phyloP scores from a whole-genome alignment of 2,329 filamentous ascomycete species.

The Harringtonia lauricola region DNA sequence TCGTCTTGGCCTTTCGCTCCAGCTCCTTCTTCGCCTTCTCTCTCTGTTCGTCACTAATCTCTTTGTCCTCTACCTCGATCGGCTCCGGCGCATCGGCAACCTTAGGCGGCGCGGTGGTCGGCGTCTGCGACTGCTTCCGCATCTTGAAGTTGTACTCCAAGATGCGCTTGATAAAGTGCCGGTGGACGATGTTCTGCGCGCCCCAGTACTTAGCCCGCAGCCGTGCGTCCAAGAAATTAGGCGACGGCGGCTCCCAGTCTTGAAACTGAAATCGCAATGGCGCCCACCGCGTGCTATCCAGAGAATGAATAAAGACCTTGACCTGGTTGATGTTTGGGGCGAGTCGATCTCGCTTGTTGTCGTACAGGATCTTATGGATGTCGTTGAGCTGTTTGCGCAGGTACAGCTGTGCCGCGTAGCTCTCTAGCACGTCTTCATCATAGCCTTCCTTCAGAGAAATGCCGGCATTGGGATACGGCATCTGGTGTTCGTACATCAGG shows the following conservation, averaged over 20 bases:
- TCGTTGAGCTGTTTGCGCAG: conserved; percentile 53
- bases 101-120: background rate
- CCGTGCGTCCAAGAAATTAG: conserved; percentile 69
- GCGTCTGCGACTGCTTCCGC: conserved; percentile 17
- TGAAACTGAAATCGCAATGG: conserved; percentile 42
- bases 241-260: conserved; percentile 52
- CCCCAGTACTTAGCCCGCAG: conserved; percentile 93
- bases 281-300: conserved; percentile 28
- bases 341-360: conserved; percentile 13
- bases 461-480: conserved; percentile 53
- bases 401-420: conserved; percentile 53
- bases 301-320: conserved; percentile 23
- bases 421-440: conserved; percentile 38
- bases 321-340: conserved; percentile 31
- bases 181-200: conserved; percentile 77
- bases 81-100: too few relatives aligned
- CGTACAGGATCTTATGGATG: conserved; percentile 47
- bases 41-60: too few relatives aligned
- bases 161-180: conserved; percentile 57
- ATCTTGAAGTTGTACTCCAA: conserved; percentile 33
- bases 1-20: background rate
- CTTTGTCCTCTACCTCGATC: too few relatives aligned
- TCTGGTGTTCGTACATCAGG: conserved; percentile 48
- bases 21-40: too few relatives aligned
- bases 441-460: conserved; percentile 32